These are phyloP conservation scores for Xylaria hypoxylon DNA, from an alignment of 2,329 filamentous ascomycete species.

Conservation along the genomic window DNA sequence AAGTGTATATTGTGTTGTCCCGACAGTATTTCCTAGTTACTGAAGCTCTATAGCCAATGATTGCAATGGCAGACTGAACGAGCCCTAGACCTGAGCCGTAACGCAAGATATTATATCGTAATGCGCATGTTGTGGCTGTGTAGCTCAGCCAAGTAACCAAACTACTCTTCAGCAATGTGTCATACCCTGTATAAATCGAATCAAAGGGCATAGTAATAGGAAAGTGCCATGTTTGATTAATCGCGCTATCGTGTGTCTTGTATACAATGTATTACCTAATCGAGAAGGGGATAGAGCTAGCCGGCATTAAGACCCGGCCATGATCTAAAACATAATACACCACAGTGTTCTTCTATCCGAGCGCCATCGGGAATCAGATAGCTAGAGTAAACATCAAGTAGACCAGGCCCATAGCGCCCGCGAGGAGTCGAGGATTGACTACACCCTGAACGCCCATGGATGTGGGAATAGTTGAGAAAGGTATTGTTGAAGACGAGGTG, in stretches of 20 bases:
- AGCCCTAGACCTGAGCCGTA: too few relatives aligned
- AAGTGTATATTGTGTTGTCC: too few relatives aligned
- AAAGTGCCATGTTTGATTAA: neutral
- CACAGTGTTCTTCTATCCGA: neutral
- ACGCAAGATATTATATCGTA: too few relatives aligned
- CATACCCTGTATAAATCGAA: too few relatives aligned
- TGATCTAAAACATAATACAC: neutral
- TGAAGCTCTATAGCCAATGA: too few relatives aligned
- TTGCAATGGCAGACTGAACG: too few relatives aligned
- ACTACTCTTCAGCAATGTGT: too few relatives aligned
- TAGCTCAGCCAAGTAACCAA: too few relatives aligned
- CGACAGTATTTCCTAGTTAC: too few relatives aligned
- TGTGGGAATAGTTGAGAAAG: slow-evolving; percentile 15
- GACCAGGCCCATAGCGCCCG: slow-evolving; percentile 10
- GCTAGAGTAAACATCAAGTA: slow-evolving; percentile 9
- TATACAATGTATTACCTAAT: slow-evolving; percentile 1
- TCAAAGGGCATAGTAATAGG: neutral
- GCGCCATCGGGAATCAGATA: neutral
- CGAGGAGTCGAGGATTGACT: neutral
- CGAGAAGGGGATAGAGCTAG: neutral
- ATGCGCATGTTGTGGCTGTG: too few relatives aligned
- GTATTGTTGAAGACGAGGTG: slow-evolving; percentile 18
- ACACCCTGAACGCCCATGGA: slow-evolving; percentile 8
- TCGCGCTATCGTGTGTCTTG: neutral
- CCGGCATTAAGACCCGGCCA: slow-evolving; percentile 12